A percentile compares a stretch with the other conserved stretches of the same genome.
Conservation (phyloP, 257 asterid genomes). For the Leptodermis oblonga region DNA sequence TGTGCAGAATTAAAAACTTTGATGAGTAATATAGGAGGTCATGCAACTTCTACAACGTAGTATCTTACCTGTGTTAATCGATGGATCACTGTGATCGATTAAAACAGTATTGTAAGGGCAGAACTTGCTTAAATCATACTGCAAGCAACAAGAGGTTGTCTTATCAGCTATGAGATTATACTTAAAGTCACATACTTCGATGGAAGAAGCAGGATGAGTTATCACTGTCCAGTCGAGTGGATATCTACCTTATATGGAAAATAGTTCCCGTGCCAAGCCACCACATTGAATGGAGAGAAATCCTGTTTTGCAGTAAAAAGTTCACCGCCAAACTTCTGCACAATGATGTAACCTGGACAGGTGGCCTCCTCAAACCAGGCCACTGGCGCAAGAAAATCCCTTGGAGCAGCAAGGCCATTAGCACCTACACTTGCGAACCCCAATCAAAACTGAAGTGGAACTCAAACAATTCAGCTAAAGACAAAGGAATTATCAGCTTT, state of each 20-base stretch:
- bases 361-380: conserved; percentile 72
- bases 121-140: conserved; percentile 91
- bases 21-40: background rate
- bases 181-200: background rate
- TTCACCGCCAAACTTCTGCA: conserved; percentile 95
- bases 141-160: conserved; percentile 29
- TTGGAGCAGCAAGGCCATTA: conserved; percentile 92
- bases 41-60: conserved; percentile 1
- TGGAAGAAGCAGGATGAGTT: conserved; percentile 1
- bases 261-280: conserved; percentile 98
- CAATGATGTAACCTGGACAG: conserved; percentile 73
- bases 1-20: background rate
- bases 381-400: conserved; percentile 84
- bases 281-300: conserved; percentile 95
- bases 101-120: conserved; percentile 93
- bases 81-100: conserved; percentile 92
- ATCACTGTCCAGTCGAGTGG: conserved; percentile 2
- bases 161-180: conserved; percentile 21
- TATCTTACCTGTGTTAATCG: conserved; percentile 80
- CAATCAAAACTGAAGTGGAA: background rate
- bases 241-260: conserved; percentile 73
- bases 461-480: background rate
- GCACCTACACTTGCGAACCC: conserved; percentile 55
- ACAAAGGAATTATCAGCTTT: background rate
- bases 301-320: conserved; percentile 93